Evolutionary conservation across 352 stramenopile species (phyloP).

Genomic region (Phytophthora melonis): DNA sequence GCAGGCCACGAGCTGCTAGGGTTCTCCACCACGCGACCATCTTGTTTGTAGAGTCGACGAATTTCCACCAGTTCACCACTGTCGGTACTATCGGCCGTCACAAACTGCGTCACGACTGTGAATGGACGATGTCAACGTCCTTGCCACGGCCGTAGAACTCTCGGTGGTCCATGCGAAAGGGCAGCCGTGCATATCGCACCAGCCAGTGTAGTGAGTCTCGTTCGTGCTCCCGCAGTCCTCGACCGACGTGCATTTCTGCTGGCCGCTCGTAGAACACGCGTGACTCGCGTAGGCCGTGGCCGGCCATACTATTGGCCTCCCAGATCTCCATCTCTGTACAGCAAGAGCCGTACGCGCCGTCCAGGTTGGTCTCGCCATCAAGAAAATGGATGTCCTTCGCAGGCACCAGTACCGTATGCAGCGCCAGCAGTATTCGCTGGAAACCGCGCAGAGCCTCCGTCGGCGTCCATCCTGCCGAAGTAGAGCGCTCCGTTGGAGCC

Average conservation of each 20-base stretch:
- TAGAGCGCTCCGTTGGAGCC: conserved; percentile 65
- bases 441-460: conserved; percentile 46
- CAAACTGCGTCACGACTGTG: conserved; percentile 69
- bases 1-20: conserved; percentile 25
- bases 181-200: conserved; percentile 66
- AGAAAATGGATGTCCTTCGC: conserved; percentile 72
- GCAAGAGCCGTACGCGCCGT: conserved; percentile 53
- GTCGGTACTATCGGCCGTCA: conserved; percentile 52
- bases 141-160: conserved; percentile 55
- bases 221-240: conserved; percentile 44
- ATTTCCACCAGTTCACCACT: conserved; percentile 58
- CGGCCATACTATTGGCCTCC: conserved; percentile 52
- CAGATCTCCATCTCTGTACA: conserved; percentile 65
- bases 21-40: conserved; percentile 43
- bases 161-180: conserved; percentile 58
- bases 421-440: conserved; percentile 50
- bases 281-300: conserved; percentile 49
- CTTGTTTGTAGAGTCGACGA: conserved; percentile 60
- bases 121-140: conserved; percentile 48
- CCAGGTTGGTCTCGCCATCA: conserved; percentile 53
- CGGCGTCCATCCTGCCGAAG: conserved; percentile 61
- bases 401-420: conserved; percentile 62
- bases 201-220: conserved; percentile 46
- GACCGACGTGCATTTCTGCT: conserved; percentile 31
- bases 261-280: conserved; percentile 37